These are phyloP conservation scores for Phaseolus lunatus DNA, from an alignment of 306 rosid species.

Conservation along the genomic window DNA sequence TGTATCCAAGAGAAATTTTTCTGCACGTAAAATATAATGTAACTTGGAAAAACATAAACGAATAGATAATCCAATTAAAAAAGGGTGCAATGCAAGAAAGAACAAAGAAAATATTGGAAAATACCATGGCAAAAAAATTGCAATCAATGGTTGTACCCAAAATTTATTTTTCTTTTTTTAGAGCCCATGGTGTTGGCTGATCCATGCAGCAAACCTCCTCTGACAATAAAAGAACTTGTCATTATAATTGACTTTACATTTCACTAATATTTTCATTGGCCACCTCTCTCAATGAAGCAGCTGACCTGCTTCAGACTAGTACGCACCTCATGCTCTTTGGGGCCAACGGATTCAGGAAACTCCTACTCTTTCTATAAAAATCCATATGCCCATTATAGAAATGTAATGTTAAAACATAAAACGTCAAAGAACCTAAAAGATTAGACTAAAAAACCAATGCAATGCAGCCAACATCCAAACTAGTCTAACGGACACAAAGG, in stretches of 20 bases:
- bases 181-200: background rate
- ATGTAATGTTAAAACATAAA: background rate
- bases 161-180: background rate
- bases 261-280: background rate
- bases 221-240: background rate
- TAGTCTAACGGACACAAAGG: slow-evolving; percentile 11
- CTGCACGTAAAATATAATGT: too few species aligned
- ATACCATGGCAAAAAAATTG: background rate
- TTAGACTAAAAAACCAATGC: slow-evolving; percentile 9
- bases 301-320: background rate
- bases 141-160: background rate
- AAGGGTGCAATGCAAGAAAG: background rate
- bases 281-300: slow-evolving; percentile 22
- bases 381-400: background rate
- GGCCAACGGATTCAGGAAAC: background rate
- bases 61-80: background rate
- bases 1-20: background rate
- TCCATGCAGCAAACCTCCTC: slow-evolving; percentile 7
- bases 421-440: background rate
- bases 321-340: background rate
- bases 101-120: background rate
- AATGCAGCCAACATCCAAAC: slow-evolving; percentile 27
- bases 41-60: background rate
- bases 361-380: background rate
- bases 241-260: background rate